phyloP scores from a whole-genome alignment of 495 filamentous ascomycete species.

The Aspergillus conjunctus region DNA sequence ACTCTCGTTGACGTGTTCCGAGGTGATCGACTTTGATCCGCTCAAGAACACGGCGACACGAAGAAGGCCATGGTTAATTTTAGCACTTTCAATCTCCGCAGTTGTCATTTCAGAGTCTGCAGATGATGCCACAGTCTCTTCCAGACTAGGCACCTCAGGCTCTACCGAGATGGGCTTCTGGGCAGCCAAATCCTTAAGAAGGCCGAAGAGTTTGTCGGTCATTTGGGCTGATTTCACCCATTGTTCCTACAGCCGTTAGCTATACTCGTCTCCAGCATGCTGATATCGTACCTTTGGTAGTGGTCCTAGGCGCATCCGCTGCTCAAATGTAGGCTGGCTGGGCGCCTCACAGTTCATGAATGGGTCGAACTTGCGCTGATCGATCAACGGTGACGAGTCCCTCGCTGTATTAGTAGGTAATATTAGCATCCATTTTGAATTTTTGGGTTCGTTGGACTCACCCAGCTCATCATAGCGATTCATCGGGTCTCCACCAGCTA shows the following conservation, averaged over 20 bases:
- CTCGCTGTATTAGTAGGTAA: conserved; percentile 29
- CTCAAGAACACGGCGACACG: conserved; percentile 38
- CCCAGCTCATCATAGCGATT: conserved; percentile 41
- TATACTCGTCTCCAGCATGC: background rate
- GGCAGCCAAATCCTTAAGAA: conserved; percentile 35
- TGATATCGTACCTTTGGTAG: conserved; percentile 40
- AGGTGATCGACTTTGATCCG: conserved; percentile 38
- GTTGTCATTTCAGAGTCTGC: conserved; percentile 37
- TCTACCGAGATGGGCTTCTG: conserved; percentile 39
- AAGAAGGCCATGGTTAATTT: conserved; percentile 38
- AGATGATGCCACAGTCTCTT: conserved; percentile 28
- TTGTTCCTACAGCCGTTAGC: conserved; percentile 32
- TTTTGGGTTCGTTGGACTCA: conserved; percentile 22
- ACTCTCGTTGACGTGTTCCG: conserved; percentile 35
- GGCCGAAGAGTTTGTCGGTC: conserved; percentile 40
- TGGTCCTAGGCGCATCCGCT: conserved; percentile 44
- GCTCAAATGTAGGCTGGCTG: conserved; percentile 42
- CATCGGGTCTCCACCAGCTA: conserved; percentile 43
- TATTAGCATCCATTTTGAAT: conserved; percentile 9
- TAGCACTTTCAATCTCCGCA: conserved; percentile 36
- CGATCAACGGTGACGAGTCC: conserved; percentile 31
- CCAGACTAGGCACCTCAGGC: conserved; percentile 33
- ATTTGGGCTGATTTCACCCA: conserved; percentile 43
- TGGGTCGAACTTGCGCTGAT: conserved; percentile 40
- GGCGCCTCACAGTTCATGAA: conserved; percentile 51